These are phyloP conservation scores for Tritrichomonas foetus DNA, from an alignment of 208 protist species.

Conservation along the genomic window DNA sequence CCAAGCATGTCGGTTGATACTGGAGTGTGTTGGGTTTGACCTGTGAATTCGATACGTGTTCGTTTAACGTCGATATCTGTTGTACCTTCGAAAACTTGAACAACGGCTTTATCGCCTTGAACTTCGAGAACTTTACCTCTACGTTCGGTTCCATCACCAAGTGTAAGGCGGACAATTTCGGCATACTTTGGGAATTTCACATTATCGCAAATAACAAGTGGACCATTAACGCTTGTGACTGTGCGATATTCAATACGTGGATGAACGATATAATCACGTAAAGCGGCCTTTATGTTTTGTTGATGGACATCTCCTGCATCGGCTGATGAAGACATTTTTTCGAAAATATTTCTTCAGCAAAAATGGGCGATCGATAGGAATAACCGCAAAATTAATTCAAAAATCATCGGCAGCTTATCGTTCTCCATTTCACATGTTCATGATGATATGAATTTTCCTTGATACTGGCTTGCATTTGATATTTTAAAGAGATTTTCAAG, in stretches of 20 bases:
- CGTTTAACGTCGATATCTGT: conserved; percentile 72
- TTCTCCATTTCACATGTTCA: too few relatives aligned
- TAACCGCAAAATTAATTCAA: too few relatives aligned
- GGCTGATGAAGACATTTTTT: too few relatives aligned
- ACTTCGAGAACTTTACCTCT: conserved; percentile 97
- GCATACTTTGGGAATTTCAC: conserved; percentile 95
- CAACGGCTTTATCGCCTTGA: conserved; percentile 91
- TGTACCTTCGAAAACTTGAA: conserved; percentile 99
- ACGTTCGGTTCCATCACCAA: conserved; percentile 82
- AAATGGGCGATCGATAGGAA: too few relatives aligned
- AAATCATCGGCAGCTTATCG: too few relatives aligned
- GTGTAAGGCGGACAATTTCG: conserved; percentile 98
- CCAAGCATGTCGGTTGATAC: conserved; percentile 99
- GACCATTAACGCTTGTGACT: conserved; percentile 95
- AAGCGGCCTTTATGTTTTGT: not conserved
- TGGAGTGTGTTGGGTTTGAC: conserved; percentile 93
- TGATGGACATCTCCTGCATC: not conserved
- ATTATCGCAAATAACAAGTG: conserved; percentile 98
- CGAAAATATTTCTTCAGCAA: too few relatives aligned
- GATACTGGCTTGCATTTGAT: too few relatives aligned
- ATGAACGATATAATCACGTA: conserved; percentile 29
- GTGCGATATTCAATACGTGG: conserved; percentile 85
- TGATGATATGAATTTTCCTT: too few relatives aligned
- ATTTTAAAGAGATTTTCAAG: too few relatives aligned
- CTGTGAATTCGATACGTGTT: conserved; percentile 89